phyloP scores from a whole-genome alignment of 2,329 filamentous ascomycete genomes.

The Alternaria viburni region DNA sequence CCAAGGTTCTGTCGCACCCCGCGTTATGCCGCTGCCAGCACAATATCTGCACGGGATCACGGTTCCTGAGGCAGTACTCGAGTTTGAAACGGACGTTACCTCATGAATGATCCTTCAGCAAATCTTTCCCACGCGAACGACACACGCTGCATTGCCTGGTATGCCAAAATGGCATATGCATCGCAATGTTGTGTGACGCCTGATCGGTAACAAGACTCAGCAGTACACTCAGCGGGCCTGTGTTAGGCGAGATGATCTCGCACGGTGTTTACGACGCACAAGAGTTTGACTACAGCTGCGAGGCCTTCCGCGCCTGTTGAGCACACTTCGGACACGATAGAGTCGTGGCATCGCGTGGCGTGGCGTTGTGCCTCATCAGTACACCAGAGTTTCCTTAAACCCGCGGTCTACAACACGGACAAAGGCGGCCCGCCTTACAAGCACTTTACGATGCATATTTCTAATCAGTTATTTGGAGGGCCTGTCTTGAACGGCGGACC shows the following conservation, averaged over 20 bases:
- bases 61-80: neutral
- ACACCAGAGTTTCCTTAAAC: too few species aligned
- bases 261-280: neutral
- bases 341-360: too few species aligned
- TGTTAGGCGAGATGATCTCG: neutral
- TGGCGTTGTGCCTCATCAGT: neutral
- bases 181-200: neutral
- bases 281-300: neutral
- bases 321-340: neutral
- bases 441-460: neutral
- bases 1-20: neutral
- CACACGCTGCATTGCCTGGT: neutral
- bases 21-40: neutral
- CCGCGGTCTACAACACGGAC: neutral
- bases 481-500: neutral
- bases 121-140: neutral
- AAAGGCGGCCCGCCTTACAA: neutral
- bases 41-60: neutral
- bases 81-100: neutral
- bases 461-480: neutral
- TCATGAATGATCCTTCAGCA: neutral
- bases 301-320: neutral
- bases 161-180: neutral
- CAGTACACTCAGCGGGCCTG: neutral
- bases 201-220: neutral